Percentiles rank a stretch among this genome's conserved stretches.
phyloP scores from a whole-genome alignment of 2,329 filamentous ascomycete genomes.

The Dothideomycetes sp. region DNA sequence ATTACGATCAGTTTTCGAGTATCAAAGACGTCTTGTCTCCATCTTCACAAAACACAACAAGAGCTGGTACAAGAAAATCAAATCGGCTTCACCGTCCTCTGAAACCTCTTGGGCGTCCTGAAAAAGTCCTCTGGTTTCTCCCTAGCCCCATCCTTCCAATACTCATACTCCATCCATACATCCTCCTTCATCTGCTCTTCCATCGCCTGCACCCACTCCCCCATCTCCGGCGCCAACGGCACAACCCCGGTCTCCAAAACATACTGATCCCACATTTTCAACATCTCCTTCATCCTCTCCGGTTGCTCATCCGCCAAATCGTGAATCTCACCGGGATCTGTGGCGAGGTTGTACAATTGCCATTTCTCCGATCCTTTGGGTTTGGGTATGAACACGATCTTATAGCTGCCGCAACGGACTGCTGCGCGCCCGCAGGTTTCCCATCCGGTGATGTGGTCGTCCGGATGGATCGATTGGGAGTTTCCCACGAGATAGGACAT shows the following conservation, averaged over 20 bases:
- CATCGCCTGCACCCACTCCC: conserved; percentile 49
- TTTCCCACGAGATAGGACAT: conserved; percentile 31
- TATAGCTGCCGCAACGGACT: conserved; percentile 48
- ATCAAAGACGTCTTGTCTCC: too few relatives aligned
- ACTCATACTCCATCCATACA: conserved; percentile 58
- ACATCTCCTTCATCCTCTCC: conserved; percentile 39
- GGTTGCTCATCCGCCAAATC: conserved; percentile 29
- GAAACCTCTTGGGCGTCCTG: conserved; percentile 25
- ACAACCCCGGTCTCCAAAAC: conserved; percentile 51
- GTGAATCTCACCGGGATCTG: conserved; percentile 43
- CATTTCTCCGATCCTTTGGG: conserved; percentile 47
- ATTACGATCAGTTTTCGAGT: too few relatives aligned
- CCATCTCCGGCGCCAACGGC: conserved; percentile 50
- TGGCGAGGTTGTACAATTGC: conserved; percentile 47
- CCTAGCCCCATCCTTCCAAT: conserved; percentile 48
- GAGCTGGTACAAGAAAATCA: too few relatives aligned
- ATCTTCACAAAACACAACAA: too few relatives aligned
- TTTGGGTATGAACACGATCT: conserved; percentile 49
- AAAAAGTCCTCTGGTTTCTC: conserved; percentile 29
- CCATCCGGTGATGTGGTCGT: conserved; percentile 48
- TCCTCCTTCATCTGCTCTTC: conserved; percentile 59
- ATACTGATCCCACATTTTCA: conserved; percentile 50
- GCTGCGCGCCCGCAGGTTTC: conserved; percentile 47
- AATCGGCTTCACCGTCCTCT: conserved; percentile 19
- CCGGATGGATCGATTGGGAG: conserved; percentile 36